Evolutionary conservation across 2,329 filamentous ascomycete species (phyloP).

Genomic region (Lasiodiplodia gonubiensis): DNA sequence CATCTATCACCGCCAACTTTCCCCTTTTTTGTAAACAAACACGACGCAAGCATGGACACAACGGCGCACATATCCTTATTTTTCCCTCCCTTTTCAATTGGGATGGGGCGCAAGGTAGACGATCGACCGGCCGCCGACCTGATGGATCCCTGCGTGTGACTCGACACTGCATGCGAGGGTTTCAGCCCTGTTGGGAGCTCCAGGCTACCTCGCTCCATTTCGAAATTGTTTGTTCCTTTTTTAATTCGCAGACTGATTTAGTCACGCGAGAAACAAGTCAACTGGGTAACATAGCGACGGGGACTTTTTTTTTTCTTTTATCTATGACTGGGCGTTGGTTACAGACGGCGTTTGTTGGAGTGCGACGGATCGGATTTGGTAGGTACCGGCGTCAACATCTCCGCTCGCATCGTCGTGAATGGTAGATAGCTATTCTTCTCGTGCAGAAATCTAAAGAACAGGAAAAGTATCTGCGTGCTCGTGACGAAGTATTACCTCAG

Average conservation of each 20-base stretch:
- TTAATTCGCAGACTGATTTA: not conserved
- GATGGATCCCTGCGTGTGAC: conserved; percentile 2
- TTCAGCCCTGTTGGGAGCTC: not conserved
- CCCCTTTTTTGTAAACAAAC: conserved; percentile 12
- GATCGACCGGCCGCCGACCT: not conserved
- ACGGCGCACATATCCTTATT: conserved; percentile 18
- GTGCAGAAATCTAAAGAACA: not conserved
- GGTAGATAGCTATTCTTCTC: conserved; percentile 10
- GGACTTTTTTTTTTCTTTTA: not conserved
- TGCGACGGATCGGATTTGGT: not conserved
- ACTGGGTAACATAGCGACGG: conserved; percentile 1
- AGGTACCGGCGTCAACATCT: conserved; percentile 4
- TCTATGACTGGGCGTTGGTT: conserved; percentile 7
- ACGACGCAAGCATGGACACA: conserved; percentile 18
- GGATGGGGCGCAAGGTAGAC: not conserved
- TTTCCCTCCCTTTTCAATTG: not conserved
- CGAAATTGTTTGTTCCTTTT: not conserved
- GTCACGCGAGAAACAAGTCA: not conserved
- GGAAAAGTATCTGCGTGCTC: not conserved
- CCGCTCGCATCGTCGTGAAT: conserved; percentile 14
- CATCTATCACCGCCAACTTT: not conserved
- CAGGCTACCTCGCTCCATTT: not conserved
- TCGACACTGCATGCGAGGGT: conserved; percentile 14
- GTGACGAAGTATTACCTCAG: not conserved
- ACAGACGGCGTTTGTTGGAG: not conserved